Conservation (phyloP, 768 basidiomycete species). For the Calocera viscosa region DNA sequence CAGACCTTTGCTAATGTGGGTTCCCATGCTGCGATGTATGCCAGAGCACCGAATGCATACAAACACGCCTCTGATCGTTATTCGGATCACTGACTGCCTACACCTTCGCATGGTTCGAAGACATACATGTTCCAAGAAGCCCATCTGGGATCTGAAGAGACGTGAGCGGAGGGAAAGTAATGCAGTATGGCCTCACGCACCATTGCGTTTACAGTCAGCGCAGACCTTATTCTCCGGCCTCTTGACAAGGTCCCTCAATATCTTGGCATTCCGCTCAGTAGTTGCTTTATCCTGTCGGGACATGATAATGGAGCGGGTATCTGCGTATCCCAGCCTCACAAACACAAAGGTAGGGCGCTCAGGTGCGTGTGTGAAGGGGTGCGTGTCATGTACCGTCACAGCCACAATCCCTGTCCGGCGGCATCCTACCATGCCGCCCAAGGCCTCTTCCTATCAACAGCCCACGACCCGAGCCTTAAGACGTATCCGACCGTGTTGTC, state of each 20-base stretch:
- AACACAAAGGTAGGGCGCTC: not conserved
- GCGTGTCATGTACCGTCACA: too few relatives aligned
- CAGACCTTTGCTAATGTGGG: conserved; percentile 73
- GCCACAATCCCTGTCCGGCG: too few relatives aligned
- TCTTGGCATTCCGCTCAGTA: conserved; percentile 63
- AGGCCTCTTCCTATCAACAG: not conserved
- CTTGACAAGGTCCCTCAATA: conserved; percentile 77
- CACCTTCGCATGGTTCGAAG: not conserved
- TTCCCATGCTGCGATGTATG: conserved; percentile 95
- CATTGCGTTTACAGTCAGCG: conserved; percentile 93
- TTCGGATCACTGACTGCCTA: not conserved
- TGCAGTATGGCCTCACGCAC: too few relatives aligned
- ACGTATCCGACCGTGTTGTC: too few relatives aligned
- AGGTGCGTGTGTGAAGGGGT: not conserved
- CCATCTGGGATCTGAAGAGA: conserved; percentile 76
- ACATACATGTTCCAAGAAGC: conserved; percentile 90
- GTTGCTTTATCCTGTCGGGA: conserved; percentile 65
- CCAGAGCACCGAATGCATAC: conserved; percentile 96
- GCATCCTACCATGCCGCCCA: too few relatives aligned
- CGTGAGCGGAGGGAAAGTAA: conserved; percentile 19
- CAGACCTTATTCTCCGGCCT: conserved; percentile 85
- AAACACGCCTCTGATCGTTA: conserved; percentile 60
- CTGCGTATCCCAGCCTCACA: not conserved
- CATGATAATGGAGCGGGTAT: conserved; percentile 10
- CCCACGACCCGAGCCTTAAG: too few relatives aligned